phyloP scores from a whole-genome alignment of 106 monocot species.

The Apostasia shenzhenica region DNA sequence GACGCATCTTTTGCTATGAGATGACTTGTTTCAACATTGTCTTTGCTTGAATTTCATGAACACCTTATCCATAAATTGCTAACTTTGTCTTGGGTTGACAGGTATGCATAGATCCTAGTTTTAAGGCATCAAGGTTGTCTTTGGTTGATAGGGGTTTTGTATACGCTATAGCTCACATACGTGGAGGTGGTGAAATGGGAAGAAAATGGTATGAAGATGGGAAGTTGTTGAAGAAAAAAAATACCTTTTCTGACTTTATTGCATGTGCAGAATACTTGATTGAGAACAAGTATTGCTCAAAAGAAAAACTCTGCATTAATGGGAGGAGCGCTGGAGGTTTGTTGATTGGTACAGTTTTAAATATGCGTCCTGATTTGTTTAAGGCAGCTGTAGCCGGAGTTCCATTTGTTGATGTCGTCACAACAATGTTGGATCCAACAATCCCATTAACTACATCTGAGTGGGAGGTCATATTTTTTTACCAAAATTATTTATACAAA shows the following conservation, averaged over 20 bases:
- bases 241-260: constrained; percentile 91
- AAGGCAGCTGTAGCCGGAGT: constrained; percentile 84
- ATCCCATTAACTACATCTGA: constrained; percentile 93
- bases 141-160: constrained; percentile 78
- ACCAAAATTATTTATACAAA: constrained; percentile 1
- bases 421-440: constrained; percentile 95
- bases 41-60: too few species aligned
- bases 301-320: constrained; percentile 78
- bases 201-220: constrained; percentile 90
- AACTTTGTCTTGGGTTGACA: constrained; percentile 18
- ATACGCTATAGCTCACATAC: constrained; percentile 83
- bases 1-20: not conserved
- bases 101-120: constrained; percentile 72
- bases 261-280: constrained; percentile 87
- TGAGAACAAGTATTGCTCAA: constrained; percentile 72
- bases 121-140: constrained; percentile 50
- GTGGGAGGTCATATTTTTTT: constrained; percentile 65
- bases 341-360: constrained; percentile 86
- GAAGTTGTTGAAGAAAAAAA: constrained; percentile 64
- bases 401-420: constrained; percentile 96
- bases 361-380: constrained; percentile 97
- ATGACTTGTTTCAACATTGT: not conserved
- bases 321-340: constrained; percentile 98
- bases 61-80: not conserved
- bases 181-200: constrained; percentile 94